A percentile compares a stretch with the other conserved stretches of the same genome.
These are phyloP conservation scores for Nectriaceae sp. DNA, from an alignment of 2,329 filamentous ascomycete genomes.

Conservation along the genomic window DNA sequence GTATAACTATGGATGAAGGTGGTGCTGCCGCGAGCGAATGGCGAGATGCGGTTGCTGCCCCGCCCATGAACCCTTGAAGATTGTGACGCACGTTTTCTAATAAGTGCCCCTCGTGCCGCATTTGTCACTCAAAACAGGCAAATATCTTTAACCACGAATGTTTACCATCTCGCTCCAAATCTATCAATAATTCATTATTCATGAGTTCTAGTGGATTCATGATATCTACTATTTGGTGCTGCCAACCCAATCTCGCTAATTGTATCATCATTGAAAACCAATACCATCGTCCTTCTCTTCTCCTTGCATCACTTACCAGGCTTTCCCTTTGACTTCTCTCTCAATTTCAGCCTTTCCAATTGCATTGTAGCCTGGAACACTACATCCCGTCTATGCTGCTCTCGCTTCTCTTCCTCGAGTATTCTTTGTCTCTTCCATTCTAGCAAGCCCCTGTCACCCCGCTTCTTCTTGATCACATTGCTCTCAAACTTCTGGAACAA, in stretches of 20 bases:
- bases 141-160: too few species aligned
- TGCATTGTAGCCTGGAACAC: slow-evolving; percentile 26
- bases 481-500: slow-evolving; percentile 50
- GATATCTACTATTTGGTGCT: too few species aligned
- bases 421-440: slow-evolving; percentile 42
- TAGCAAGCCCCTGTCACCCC: slow-evolving; percentile 42
- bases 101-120: slow-evolving; percentile 8
- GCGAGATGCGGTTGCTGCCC: slow-evolving; percentile 8
- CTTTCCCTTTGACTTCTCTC: neutral
- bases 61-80: slow-evolving; percentile 6
- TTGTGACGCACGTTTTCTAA: neutral
- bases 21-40: neutral
- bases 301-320: neutral
- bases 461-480: slow-evolving; percentile 40
- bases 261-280: too few species aligned
- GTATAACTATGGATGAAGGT: slow-evolving; percentile 2
- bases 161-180: too few species aligned
- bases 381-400: slow-evolving; percentile 23
- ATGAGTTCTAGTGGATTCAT: too few species aligned
- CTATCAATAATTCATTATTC: too few species aligned
- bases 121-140: too few species aligned
- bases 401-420: slow-evolving; percentile 29
- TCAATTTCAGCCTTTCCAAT: slow-evolving; percentile 8
- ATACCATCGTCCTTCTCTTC: neutral
- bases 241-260: too few species aligned